phyloP scores from a whole-genome alignment of 2,329 filamentous ascomycete species.

The Neofusicoccum cordaticola region DNA sequence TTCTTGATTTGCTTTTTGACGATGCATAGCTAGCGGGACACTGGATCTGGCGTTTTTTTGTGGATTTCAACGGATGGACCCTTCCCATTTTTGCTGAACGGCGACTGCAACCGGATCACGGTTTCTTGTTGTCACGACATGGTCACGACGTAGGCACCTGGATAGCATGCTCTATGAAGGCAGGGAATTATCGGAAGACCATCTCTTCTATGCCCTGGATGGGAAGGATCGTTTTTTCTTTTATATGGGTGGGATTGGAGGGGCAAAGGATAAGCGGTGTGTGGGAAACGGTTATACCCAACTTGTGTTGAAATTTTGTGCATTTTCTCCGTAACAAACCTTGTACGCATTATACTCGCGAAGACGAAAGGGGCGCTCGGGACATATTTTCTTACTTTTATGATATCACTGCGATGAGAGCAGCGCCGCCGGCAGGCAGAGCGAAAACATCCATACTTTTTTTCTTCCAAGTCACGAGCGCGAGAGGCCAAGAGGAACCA shows the following conservation, averaged over 20 bases:
- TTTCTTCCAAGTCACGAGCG: not conserved
- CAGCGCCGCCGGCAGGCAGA: not conserved
- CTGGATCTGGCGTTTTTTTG: constrained; percentile 4
- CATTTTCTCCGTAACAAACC: not conserved
- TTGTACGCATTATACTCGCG: not conserved
- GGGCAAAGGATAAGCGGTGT: not conserved
- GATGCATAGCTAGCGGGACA: constrained; percentile 10
- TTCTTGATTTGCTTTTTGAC: not conserved
- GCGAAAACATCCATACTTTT: not conserved
- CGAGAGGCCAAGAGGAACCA: not conserved
- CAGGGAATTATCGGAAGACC: not conserved
- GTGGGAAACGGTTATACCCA: constrained; percentile 13
- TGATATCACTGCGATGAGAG: not conserved
- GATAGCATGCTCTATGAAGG: not conserved
- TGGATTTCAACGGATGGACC: not conserved
- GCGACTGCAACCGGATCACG: not conserved
- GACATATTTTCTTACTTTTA: not conserved
- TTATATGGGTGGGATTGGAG: not conserved
- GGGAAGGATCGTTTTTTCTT: not conserved
- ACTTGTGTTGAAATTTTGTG: constrained; percentile 1
- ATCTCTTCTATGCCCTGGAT: not conserved
- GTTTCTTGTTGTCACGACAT: not conserved
- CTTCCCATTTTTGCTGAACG: not conserved
- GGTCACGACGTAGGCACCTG: not conserved
- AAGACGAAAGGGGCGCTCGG: not conserved